phyloP scores from a whole-genome alignment of 305 asterid species.

The Fraxinus paxiana region DNA sequence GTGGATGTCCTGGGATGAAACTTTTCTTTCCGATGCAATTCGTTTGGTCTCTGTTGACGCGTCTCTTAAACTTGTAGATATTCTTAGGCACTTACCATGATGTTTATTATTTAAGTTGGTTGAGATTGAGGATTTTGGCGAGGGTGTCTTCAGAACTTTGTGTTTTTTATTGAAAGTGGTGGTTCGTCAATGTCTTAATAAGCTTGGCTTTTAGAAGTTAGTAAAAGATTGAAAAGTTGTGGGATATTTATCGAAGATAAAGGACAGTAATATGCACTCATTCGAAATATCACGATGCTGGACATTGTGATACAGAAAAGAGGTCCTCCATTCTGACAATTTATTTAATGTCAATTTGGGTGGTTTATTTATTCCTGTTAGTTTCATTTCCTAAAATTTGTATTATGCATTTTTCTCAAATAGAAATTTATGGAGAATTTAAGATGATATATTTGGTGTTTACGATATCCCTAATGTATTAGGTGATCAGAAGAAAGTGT shows the following conservation, averaged over 20 bases:
- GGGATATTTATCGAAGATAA: neutral
- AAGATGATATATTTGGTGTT: neutral
- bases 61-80: neutral
- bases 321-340: neutral
- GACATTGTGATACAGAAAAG: neutral
- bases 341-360: neutral
- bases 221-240: neutral
- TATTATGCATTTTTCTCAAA: neutral
- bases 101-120: neutral
- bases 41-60: neutral
- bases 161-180: neutral
- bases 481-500: neutral
- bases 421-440: neutral
- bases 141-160: neutral
- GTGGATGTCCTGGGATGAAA: neutral
- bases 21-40: neutral
- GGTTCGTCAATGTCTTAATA: neutral
- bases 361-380: neutral
- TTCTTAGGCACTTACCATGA: neutral
- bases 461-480: neutral
- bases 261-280: neutral
- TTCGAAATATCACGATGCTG: neutral
- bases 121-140: neutral
- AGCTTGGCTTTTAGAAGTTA: neutral
- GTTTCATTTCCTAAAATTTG: neutral